These are phyloP conservation scores for Diaporthe sp. DNA, from an alignment of 2,329 filamentous ascomycete genomes.

Conservation along the genomic window DNA sequence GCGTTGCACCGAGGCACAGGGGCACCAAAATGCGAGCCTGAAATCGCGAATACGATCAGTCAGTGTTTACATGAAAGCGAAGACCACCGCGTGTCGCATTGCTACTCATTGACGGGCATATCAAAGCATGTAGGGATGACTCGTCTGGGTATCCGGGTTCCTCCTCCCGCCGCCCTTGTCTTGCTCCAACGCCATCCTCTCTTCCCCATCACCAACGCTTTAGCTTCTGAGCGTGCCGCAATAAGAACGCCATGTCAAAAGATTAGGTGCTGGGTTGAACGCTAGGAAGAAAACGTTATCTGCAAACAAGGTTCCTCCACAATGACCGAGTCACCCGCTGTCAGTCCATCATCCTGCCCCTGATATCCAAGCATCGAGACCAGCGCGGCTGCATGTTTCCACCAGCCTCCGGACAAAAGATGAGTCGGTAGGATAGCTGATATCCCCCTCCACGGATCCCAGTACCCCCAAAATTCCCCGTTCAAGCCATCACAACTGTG, in stretches of 20 bases:
- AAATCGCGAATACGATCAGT: conserved; percentile 21
- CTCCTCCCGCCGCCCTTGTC: neutral
- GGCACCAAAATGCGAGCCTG: neutral
- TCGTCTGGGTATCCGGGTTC: conserved; percentile 2
- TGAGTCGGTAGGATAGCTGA: neutral
- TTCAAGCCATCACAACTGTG: neutral
- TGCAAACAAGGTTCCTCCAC: neutral
- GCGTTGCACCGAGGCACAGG: neutral
- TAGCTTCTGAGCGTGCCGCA: neutral
- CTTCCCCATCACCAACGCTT: neutral
- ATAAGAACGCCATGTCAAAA: neutral
- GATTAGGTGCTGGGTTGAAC: neutral
- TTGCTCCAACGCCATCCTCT: neutral
- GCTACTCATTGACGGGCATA: neutral
- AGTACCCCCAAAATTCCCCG: neutral
- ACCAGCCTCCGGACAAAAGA: neutral
- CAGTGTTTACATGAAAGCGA: neutral
- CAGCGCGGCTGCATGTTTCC: neutral
- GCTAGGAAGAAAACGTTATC: neutral
- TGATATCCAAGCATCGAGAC: neutral
- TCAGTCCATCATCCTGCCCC: neutral
- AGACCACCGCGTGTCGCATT: neutral
- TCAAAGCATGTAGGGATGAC: neutral
- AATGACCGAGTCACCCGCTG: neutral
- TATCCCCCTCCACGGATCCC: neutral